Conservation (phyloP, 1,284 basidiomycete species). For the Coniophora puteana region DNA sequence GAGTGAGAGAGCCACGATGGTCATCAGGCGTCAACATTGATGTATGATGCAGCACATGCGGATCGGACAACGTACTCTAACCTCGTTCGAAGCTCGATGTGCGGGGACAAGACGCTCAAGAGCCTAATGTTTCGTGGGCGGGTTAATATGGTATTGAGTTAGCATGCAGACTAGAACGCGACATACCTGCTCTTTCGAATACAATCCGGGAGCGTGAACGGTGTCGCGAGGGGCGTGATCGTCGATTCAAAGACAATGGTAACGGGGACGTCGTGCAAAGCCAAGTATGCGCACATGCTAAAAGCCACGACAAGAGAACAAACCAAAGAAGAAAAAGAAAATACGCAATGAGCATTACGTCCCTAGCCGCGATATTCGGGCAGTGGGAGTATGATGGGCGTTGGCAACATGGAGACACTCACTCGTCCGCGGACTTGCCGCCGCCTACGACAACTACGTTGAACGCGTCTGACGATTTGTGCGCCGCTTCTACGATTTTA, state of each 20-base stretch:
- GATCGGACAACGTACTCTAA: constrained; percentile 32
- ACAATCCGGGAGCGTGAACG: constrained; percentile 37
- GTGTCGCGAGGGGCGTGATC: constrained; percentile 40
- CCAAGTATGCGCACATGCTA: constrained; percentile 42
- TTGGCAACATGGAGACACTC: constrained; percentile 10
- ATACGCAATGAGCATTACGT: no score
- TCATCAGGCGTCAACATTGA: no score
- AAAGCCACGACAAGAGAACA: constrained; percentile 2
- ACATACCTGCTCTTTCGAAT: constrained; percentile 47
- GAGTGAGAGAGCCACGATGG: not conserved
- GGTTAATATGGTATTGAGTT: not conserved
- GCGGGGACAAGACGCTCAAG: constrained; percentile 31
- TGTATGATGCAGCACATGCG: not conserved
- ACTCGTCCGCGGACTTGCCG: constrained; percentile 51
- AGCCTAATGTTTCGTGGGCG: constrained; percentile 22
- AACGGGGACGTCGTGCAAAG: constrained; percentile 38
- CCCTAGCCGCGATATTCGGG: not conserved
- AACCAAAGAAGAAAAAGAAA: no score
- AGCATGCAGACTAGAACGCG: not conserved
- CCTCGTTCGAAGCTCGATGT: constrained; percentile 27
- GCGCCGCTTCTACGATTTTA: constrained; percentile 23
- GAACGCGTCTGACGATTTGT: no score
- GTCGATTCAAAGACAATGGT: constrained; percentile 41
- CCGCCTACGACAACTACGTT: constrained; percentile 45
- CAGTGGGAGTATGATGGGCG: not conserved